Evolutionary conservation across 805 yeast species (phyloP).

Genomic region (Priceomyces melissophilus): DNA sequence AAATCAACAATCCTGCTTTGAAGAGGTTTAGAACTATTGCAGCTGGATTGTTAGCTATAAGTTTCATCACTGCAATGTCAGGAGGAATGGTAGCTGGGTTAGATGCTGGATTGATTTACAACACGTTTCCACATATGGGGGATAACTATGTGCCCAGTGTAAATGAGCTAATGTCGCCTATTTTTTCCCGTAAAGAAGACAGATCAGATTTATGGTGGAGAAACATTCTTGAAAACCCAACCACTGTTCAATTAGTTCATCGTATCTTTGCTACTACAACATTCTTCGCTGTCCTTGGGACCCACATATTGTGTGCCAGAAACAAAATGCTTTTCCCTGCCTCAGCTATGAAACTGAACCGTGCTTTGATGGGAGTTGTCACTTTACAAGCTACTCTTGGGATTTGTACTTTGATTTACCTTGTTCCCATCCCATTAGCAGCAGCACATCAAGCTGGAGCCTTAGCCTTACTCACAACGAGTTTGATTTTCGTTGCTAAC

Average conservation of each 20-base stretch:
- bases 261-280: slow-evolving; percentile 81
- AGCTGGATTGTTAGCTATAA: slow-evolving; percentile 57
- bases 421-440: slow-evolving; percentile 91
- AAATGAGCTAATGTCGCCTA: slow-evolving; percentile 75
- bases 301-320: slow-evolving; percentile 65
- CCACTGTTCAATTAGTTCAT: slow-evolving; percentile 91
- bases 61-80: slow-evolving; percentile 89
- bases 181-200: slow-evolving; percentile 64
- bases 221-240: slow-evolving; percentile 90
- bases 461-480: slow-evolving; percentile 75
- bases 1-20: slow-evolving; percentile 60
- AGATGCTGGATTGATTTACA: slow-evolving; percentile 95
- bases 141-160: slow-evolving; percentile 69
- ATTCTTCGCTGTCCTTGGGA: slow-evolving; percentile 63
- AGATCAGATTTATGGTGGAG: slow-evolving; percentile 83
- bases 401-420: slow-evolving; percentile 75
- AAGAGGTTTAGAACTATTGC: slow-evolving; percentile 55
- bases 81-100: slow-evolving; percentile 98
- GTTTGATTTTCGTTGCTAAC: slow-evolving; percentile 47
- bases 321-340: slow-evolving; percentile 56
- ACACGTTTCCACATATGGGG: slow-evolving; percentile 97
- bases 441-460: slow-evolving; percentile 98
- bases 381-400: slow-evolving; percentile 83
- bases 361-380: slow-evolving; percentile 77
- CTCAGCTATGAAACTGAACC: slow-evolving; percentile 51